Evolutionary conservation across 306 rosid genomes (phyloP).

Genomic region (Prunus kanzakura): DNA sequence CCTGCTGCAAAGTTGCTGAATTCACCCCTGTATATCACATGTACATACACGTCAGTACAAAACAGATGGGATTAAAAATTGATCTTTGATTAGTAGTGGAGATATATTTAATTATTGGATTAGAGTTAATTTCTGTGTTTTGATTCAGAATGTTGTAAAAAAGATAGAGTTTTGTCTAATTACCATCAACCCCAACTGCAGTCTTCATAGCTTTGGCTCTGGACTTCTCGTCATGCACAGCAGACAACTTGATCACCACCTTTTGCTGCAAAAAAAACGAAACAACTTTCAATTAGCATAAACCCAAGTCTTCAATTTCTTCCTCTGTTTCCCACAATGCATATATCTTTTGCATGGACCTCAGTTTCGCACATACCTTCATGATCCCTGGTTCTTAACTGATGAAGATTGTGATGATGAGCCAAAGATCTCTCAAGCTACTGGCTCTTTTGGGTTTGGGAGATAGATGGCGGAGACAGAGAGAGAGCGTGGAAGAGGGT

Average conservation of each 20-base stretch:
- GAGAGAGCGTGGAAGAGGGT: too few relatives aligned
- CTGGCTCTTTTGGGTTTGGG: neutral
- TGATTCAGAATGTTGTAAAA: neutral
- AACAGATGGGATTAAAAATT: neutral
- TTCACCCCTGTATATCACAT: conserved; percentile 26
- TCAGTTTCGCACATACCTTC: conserved; percentile 3
- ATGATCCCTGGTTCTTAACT: neutral
- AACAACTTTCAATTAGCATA: neutral
- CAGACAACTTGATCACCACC: conserved; percentile 41
- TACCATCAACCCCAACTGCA: conserved; percentile 45
- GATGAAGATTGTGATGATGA: neutral
- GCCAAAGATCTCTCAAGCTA: neutral
- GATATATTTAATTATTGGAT: neutral
- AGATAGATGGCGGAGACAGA: neutral
- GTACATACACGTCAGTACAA: too few relatives aligned
- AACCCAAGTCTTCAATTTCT: neutral
- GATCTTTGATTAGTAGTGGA: neutral
- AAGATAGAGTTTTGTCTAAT: neutral
- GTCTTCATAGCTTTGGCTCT: conserved; percentile 43
- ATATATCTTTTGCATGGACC: neutral
- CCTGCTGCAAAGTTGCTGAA: conserved; percentile 19
- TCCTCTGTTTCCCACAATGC: neutral
- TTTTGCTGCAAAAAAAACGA: conserved; percentile 43
- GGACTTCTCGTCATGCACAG: conserved; percentile 23
- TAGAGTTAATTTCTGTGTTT: neutral